phyloP scores from a whole-genome alignment of 768 basidiomycete genomes.

The Agrocybe pediades region DNA sequence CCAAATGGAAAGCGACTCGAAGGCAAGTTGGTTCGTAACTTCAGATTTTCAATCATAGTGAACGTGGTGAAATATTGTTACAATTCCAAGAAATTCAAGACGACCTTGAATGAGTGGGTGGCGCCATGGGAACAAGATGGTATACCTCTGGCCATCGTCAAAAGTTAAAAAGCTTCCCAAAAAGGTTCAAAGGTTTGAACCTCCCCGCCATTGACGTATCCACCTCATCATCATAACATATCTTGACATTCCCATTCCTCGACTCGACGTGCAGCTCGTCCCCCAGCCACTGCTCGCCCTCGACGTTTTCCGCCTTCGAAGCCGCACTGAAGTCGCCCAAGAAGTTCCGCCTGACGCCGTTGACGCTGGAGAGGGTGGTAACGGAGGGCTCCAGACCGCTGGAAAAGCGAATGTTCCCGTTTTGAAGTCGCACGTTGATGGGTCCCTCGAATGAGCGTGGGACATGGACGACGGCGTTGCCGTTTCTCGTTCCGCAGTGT shows the following conservation, averaged over 20 bases:
- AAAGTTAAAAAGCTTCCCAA: slow-evolving; percentile 26
- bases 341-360: slow-evolving; percentile 29
- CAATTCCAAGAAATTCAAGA: too few species aligned
- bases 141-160: too few species aligned
- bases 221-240: slow-evolving; percentile 38
- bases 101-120: too few species aligned
- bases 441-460: slow-evolving; percentile 19
- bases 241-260: slow-evolving; percentile 34
- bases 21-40: too few species aligned
- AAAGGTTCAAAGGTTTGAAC: slow-evolving; percentile 18
- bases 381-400: slow-evolving; percentile 20
- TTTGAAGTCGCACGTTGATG: slow-evolving; percentile 25
- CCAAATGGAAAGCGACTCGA: too few species aligned
- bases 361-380: slow-evolving; percentile 30
- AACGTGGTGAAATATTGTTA: too few species aligned
- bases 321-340: slow-evolving; percentile 31
- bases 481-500: slow-evolving; percentile 9
- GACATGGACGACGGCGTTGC: not conserved
- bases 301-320: not conserved
- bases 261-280: slow-evolving; percentile 36
- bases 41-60: too few species aligned
- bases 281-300: slow-evolving; percentile 29
- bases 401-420: slow-evolving; percentile 31
- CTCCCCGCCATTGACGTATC: slow-evolving; percentile 1
- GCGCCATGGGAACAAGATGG: too few species aligned